Evolutionary conservation across 352 stramenopile genomes (phyloP).

Genomic region (Phytophthora aleatoria): DNA sequence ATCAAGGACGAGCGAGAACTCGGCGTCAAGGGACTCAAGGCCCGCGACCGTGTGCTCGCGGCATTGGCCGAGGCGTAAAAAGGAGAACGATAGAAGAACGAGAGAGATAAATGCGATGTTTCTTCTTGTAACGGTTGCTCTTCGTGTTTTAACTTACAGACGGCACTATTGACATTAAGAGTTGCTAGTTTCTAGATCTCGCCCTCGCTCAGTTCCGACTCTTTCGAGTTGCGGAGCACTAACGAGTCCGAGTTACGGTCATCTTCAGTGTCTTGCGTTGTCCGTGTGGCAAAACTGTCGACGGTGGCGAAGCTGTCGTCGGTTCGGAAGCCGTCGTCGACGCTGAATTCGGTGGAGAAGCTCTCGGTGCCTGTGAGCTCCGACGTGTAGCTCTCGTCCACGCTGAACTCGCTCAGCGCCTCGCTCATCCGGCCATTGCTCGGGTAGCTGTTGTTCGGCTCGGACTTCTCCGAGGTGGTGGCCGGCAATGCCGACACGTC

Average conservation of each 20-base stretch:
- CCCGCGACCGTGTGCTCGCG: constrained; percentile 61
- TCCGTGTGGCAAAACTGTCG: constrained; percentile 24
- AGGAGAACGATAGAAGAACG: background rate
- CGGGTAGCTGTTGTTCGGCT: constrained; percentile 26
- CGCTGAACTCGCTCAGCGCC: constrained; percentile 29
- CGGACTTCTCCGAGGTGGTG: constrained; percentile 23
- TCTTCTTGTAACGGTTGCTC: background rate
- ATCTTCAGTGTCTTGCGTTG: constrained; percentile 27
- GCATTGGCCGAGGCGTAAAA: constrained; percentile 39
- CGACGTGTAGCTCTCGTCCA: constrained; percentile 29
- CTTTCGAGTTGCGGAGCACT: constrained; percentile 25
- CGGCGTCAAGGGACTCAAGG: constrained; percentile 66
- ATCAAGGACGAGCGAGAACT: constrained; percentile 86
- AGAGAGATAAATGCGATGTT: background rate
- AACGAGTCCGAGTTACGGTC: constrained; percentile 19
- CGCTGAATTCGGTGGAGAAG: constrained; percentile 17
- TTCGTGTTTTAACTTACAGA: constrained; percentile 21
- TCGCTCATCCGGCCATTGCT: constrained; percentile 26
- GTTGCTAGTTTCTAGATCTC: constrained; percentile 34
- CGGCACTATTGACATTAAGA: constrained; percentile 5
- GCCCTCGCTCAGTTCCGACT: constrained; percentile 48
- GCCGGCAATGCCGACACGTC: constrained; percentile 27
- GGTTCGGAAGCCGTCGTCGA: constrained; percentile 13
- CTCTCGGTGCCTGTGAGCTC: constrained; percentile 15
- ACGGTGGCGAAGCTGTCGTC: constrained; percentile 15